Percentiles rank a stretch among this genome's conserved stretches.
These are phyloP conservation scores for Mrakia hoshinonis DNA, from an alignment of 768 basidiomycete genomes.

Conservation along the genomic window DNA sequence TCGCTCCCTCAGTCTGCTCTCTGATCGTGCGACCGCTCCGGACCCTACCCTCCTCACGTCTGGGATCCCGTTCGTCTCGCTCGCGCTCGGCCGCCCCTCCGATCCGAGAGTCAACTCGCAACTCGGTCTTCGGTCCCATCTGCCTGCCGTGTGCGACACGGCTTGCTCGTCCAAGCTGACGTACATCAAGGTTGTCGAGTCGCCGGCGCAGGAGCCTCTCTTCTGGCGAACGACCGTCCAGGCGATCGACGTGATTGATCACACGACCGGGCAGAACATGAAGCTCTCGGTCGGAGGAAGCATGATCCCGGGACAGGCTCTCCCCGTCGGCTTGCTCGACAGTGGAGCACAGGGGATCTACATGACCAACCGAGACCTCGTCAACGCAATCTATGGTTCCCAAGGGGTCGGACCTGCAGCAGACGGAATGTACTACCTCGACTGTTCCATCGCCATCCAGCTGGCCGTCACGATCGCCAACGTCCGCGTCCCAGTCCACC, in stretches of 20 bases:
- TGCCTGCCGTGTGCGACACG: slow-evolving; percentile 6
- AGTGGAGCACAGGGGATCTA: slow-evolving; percentile 26
- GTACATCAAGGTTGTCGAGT: slow-evolving; percentile 20
- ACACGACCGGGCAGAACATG: neutral
- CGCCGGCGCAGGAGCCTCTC: slow-evolving; percentile 11
- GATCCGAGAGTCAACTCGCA: slow-evolving; percentile 16
- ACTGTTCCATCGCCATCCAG: slow-evolving; percentile 9
- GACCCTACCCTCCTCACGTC: neutral
- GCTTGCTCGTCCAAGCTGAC: neutral
- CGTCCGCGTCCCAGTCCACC: slow-evolving; percentile 21
- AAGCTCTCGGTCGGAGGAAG: neutral
- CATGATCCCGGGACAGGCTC: slow-evolving; percentile 15
- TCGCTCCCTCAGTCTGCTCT: neutral
- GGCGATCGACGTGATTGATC: slow-evolving; percentile 10
- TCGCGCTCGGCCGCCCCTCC: slow-evolving; percentile 15
- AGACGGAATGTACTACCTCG: slow-evolving; percentile 18
- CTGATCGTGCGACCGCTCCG: neutral
- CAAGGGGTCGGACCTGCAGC: neutral
- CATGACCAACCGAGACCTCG: neutral
- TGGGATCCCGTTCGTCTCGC: slow-evolving; percentile 14
- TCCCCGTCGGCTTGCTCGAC: slow-evolving; percentile 27
- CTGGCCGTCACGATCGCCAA: slow-evolving; percentile 16
- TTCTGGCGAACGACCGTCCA: slow-evolving; percentile 24
- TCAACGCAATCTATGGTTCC: slow-evolving; percentile 23
- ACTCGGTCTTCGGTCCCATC: slow-evolving; percentile 25